Evolutionary conservation across 2,329 filamentous ascomycete species (phyloP), one percentile per base, ranked within the genome.

Genomic region (Botrytis cinerea): DNA sequence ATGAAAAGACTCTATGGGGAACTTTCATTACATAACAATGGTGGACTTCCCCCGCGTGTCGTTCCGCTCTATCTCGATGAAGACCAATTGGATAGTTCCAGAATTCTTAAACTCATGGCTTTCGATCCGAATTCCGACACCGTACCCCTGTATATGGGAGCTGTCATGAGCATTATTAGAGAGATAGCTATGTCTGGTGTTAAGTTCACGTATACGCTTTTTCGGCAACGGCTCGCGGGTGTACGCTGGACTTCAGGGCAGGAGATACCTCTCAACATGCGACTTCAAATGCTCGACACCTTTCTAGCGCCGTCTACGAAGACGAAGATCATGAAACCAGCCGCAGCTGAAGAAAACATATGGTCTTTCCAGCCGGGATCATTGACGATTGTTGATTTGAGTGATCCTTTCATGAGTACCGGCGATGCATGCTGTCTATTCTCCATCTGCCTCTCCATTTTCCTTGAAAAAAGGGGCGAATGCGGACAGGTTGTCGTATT

Each of bases 391-490:
- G 83, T 94, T 10, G 93, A 95, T 77, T 82, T 96, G 0, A 92
- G 89, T 0, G 93, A 91, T 79, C 90, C 92, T 0, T 93, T 91
- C 76, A 84, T 94, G 8, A 90, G 90, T 0, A 81, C 89, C 0
- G 87, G 89, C 35, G 89, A 87, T 54, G 92, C 91, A 0, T 95
- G 92, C 78, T 85, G 87, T 0, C 83, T 95, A 0, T 95, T 95
- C 81, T 90, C 91, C 73, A 91, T 94, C 60, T 91, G 89, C 35
- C 83, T 95, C 2, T 85, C 85, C 2, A 82, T 93, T 0, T 93
- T 93, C 78, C 81, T 93, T 0, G 87, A 91, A 73, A 84, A 88
- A 64, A 81, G 85, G 0, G 75, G 77, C 0, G 77, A 80, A 0
- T 78, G 85, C 0, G 89, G 91, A 1, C 86, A 89, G 6, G 84